Percentiles rank a stretch among this genome's conserved stretches.
phyloP scores from a whole-genome alignment of 192 early-diverging fungal species.

The Coemansia sp. region DNA sequence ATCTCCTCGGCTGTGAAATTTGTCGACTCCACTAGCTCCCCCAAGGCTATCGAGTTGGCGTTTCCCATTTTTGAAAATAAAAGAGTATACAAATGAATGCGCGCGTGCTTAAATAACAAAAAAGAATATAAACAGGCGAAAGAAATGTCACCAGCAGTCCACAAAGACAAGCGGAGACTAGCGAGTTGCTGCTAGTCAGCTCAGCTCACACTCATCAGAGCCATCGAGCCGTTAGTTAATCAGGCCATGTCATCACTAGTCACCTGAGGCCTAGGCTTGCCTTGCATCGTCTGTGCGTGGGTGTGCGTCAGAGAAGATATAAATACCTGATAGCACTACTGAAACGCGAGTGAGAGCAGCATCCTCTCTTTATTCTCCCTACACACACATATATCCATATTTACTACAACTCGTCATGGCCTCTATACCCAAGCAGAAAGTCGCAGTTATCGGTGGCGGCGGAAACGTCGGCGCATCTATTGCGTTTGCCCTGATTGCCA shows the following conservation, averaged over 20 bases:
- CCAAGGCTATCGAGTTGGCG: constrained; percentile 46
- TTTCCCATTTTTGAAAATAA: constrained; percentile 36
- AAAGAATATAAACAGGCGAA: background rate
- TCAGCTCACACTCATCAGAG: background rate
- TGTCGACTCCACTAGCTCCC: constrained; percentile 51
- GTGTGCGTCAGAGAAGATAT: background rate
- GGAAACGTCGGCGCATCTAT: constrained; percentile 77
- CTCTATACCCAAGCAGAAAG: constrained; percentile 33
- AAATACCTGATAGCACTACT: background rate
- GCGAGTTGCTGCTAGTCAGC: constrained; percentile 3
- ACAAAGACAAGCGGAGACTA: background rate
- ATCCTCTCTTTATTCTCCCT: background rate
- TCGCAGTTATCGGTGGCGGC: constrained; percentile 73
- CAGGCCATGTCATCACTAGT: background rate
- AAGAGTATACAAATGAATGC: background rate
- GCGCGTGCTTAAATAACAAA: background rate
- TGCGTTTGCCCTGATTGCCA: constrained; percentile 71
- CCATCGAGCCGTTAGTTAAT: background rate
- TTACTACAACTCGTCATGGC: constrained; percentile 12
- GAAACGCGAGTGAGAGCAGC: too few relatives aligned
- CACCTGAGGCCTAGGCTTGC: background rate
- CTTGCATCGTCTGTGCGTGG: background rate
- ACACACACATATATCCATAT: background rate
- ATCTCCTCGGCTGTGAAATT: constrained; percentile 89
- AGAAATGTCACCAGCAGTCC: background rate